Conservation (phyloP, 495 filamentous ascomycete genomes). For the Aspergillus leporis region DNA sequence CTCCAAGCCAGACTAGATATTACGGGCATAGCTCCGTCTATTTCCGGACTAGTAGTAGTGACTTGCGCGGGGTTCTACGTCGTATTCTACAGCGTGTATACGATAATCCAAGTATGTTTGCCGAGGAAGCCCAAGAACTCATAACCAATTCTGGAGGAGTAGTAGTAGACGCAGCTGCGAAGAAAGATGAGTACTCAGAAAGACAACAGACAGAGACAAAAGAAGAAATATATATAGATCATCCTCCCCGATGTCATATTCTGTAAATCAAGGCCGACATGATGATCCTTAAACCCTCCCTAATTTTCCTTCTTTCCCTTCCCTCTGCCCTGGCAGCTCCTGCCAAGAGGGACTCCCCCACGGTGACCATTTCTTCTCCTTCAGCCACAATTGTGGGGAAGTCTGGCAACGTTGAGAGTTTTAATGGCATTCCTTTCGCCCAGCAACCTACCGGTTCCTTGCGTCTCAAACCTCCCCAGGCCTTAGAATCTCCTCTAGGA, state of each 20-base stretch:
- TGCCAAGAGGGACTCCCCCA: slow-evolving; percentile 30
- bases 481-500: slow-evolving; percentile 49
- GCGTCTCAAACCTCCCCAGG: slow-evolving; percentile 59
- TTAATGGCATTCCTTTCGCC: slow-evolving; percentile 67
- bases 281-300: slow-evolving; percentile 11
- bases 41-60: background rate
- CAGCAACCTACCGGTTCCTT: slow-evolving; percentile 58
- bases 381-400: slow-evolving; percentile 54
- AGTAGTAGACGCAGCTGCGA: background rate
- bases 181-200: background rate
- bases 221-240: slow-evolving; percentile 4
- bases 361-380: slow-evolving; percentile 47
- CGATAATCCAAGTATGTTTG: background rate
- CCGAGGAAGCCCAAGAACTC: background rate
- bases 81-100: background rate
- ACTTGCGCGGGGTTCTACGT: background rate
- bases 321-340: slow-evolving; percentile 16
- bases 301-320: slow-evolving; percentile 9
- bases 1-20: background rate
- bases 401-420: slow-evolving; percentile 44
- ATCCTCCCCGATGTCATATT: background rate
- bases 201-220: background rate
- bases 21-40: background rate
- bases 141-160: background rate
- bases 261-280: background rate